Percentiles rank a stretch among this genome's conserved stretches.
phyloP scores from a whole-genome alignment of 169 alveolate species.

The Toxoplasma gondii region DNA sequence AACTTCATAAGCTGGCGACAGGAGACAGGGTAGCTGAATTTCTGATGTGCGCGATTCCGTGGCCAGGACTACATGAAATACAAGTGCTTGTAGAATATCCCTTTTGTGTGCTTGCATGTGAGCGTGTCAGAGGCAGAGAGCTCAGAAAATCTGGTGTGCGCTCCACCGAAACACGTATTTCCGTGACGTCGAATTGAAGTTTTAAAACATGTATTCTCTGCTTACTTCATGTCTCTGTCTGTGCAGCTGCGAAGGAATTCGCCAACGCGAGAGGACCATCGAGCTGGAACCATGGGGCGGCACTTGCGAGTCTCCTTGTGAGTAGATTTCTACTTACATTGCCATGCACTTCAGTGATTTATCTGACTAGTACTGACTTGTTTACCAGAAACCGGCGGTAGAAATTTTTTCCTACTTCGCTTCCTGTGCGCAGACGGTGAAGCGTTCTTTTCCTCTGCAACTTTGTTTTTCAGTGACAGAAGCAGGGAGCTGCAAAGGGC shows the following conservation, averaged over 20 bases:
- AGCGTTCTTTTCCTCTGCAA: neutral
- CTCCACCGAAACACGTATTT: too few relatives aligned
- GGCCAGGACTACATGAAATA: too few relatives aligned
- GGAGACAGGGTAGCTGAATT: too few relatives aligned
- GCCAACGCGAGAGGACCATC: constrained; percentile 7
- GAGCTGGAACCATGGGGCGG: constrained; percentile 9
- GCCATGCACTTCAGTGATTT: neutral
- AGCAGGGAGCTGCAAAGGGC: constrained; percentile 34
- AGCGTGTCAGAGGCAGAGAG: too few relatives aligned
- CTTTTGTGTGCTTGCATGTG: too few relatives aligned
- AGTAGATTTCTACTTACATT: neutral
- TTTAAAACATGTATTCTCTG: too few relatives aligned
- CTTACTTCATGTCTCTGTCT: neutral
- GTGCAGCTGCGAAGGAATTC: constrained; percentile 24
- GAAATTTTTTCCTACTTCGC: neutral
- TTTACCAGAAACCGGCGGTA: neutral
- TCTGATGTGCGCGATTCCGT: too few relatives aligned
- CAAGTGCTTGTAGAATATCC: too few relatives aligned
- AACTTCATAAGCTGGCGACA: too few relatives aligned
- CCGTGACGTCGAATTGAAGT: too few relatives aligned
- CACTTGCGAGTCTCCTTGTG: neutral
- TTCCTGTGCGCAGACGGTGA: neutral
- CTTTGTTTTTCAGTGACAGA: neutral
- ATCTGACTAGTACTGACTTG: neutral
- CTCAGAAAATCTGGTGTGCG: too few relatives aligned